Evolutionary conservation across 768 basidiomycete species (phyloP), one percentile per base, ranked within the genome.

Genomic region (Hirschioporus abietinus): DNA sequence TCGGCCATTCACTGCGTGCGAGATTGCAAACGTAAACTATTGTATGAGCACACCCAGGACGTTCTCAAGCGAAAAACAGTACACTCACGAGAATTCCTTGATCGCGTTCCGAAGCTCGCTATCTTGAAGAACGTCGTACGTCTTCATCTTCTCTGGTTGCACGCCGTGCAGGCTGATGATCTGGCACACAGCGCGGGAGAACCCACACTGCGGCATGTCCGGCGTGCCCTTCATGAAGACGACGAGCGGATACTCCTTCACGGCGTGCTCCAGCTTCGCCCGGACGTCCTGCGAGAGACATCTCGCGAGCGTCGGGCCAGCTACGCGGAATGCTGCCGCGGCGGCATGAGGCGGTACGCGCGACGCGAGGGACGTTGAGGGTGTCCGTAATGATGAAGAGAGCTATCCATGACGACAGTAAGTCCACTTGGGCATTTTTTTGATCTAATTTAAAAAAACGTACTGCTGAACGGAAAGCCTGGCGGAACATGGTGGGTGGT

Each of bases 221-320:
- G 92, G 94, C 18, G 91, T 94, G 10, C 97, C 97, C 75, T 99
- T 99, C 96, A 99, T 99, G 81, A 99, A 99, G 5, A 99, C 81
- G 0, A 99, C 97, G 7, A 99, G 84, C 0, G 95, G 95, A 59
- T 85, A 86, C 0, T 84, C 79, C 8, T 82, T 78, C 27, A 99
- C 84, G 1, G 95, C 95, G 70, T 86, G 76, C 74, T 91, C 84
- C n/a, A 93, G 86, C 71, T 84, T 78, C 12, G 81, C 71, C 24
- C 89, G 85, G 5, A 84, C 80, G 67, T 92, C 86, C 35, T 87
- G 81, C 4, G 87, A 86, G 61, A 93, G 80, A 69, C 82, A 84
- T 3, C 42, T 3, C 42, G 42, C 42, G 42, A 52, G 27, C 91
- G 84, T 70, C 76, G 72, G 26, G 65, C 35, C 25, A 24, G 18